Evolutionary conservation across 2,329 filamentous ascomycete species (phyloP).

Genomic region (Cordyceps farinosa): DNA sequence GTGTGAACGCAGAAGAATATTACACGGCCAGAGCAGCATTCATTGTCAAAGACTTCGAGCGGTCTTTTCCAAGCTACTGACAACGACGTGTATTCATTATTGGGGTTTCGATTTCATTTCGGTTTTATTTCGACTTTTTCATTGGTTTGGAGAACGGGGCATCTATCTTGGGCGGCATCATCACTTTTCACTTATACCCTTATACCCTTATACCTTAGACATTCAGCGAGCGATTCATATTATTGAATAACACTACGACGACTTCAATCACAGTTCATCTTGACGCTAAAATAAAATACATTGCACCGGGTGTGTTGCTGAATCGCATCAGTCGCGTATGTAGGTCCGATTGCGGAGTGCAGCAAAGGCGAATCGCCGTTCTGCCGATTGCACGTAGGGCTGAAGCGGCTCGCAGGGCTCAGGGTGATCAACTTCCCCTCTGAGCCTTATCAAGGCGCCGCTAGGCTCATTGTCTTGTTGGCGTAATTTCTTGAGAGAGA

Average conservation of each 20-base stretch:
- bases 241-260: background rate
- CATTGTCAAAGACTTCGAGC: background rate
- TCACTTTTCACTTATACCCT: constrained; percentile 2
- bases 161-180: background rate
- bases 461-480: background rate
- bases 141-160: background rate
- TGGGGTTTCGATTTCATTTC: background rate
- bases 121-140: background rate
- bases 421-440: background rate
- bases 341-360: background rate
- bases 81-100: background rate
- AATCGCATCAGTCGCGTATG: background rate
- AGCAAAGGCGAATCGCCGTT: background rate
- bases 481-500: background rate
- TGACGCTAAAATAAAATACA: no score
- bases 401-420: background rate
- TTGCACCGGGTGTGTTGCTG: background rate
- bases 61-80: background rate
- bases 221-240: background rate
- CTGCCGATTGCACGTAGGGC: background rate
- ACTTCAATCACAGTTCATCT: background rate
- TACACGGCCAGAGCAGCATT: background rate
- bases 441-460: background rate
- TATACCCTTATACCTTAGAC: background rate
- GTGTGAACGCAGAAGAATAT: background rate